Evolutionary conservation across 768 basidiomycete genomes (phyloP), one percentile per base, ranked within the genome.

Genomic region (Panaeolus papilionaceus): DNA sequence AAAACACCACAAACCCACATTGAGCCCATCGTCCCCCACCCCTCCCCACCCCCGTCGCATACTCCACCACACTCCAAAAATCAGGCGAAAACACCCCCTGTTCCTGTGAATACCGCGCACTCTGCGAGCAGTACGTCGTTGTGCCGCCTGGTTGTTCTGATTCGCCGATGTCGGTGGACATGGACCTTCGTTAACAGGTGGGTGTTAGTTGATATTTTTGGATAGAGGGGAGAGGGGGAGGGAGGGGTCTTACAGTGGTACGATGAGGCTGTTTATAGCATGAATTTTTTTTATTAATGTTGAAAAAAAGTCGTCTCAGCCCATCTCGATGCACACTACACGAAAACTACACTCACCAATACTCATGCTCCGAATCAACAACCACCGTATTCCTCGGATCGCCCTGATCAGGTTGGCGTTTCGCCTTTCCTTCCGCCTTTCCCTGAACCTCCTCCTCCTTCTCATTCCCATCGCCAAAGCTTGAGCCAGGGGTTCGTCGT

Each of bases 81-180:
- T 81, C 74, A 12, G 69, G 67, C 0, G 85, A 80, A 0, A 88
- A 75, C 65, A 79, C 74, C 20, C 87, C 86, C 70, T 88, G 86
- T 9, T 70, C 67, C 16, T 77, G 44, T 0, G 83, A 81, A 70
- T 76, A 80, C 38, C 76, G 75, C 0, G 81, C 86, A 0, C 75
- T 73, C 1, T 83, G 73, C 0, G 86, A 84, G 69, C 87, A 88
- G 71, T 87, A 88, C 0, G 83, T 83, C 69, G 83, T 82, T 76
- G 82, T 86, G 3, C 86, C 86, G 18, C 86, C 86, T 0, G 86
- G 83, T 67, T 83, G 80, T 69, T 88, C 86, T 69, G 82, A 85
- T 68, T 86, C 86, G 18, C 87, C 87, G 63, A 89, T 82, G 67
- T 86, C 79, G 14, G 86, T 89, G 71, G 86, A 79, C 1, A 81